Evolutionary conservation across 1,284 basidiomycete genomes (phyloP).

Genomic region (Microbotryomycetes sp.): DNA sequence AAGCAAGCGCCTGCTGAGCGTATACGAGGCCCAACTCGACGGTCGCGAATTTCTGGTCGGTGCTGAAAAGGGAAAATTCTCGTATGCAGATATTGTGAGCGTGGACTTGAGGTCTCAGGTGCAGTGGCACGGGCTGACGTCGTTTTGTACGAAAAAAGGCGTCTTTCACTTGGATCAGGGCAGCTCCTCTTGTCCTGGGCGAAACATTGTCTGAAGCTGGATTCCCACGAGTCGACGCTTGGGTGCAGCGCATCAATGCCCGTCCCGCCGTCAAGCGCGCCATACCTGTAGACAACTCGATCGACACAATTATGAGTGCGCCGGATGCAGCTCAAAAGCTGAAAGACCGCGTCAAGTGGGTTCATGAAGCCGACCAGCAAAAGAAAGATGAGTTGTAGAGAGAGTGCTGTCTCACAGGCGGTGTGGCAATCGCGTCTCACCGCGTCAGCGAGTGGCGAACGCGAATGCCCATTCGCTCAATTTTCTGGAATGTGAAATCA

Average conservation of each 20-base stretch:
- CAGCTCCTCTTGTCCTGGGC: slow-evolving; percentile 10
- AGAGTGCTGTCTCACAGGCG: too few species aligned
- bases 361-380: not conserved
- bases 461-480: too few species aligned
- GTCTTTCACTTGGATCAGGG: slow-evolving; percentile 21
- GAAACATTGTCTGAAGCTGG: slow-evolving; percentile 29
- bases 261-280: slow-evolving; percentile 43
- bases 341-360: not conserved
- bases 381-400: not conserved
- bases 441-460: too few species aligned
- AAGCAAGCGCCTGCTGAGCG: slow-evolving; percentile 65
- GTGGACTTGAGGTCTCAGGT: slow-evolving; percentile 9
- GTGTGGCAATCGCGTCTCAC: too few species aligned
- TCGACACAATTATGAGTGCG: slow-evolving; percentile 1
- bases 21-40: slow-evolving; percentile 61
- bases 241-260: slow-evolving; percentile 46
- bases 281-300: slow-evolving; percentile 4
- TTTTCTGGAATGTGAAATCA: too few species aligned
- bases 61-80: slow-evolving; percentile 56
- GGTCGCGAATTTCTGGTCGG: slow-evolving; percentile 56
- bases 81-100: slow-evolving; percentile 49
- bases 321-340: not conserved
- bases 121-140: slow-evolving; percentile 7
- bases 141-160: slow-evolving; percentile 2
- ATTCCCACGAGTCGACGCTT: slow-evolving; percentile 53